These are phyloP conservation scores for Pleurotus giganteus DNA, from an alignment of 768 basidiomycete species.

Conservation along the genomic window DNA sequence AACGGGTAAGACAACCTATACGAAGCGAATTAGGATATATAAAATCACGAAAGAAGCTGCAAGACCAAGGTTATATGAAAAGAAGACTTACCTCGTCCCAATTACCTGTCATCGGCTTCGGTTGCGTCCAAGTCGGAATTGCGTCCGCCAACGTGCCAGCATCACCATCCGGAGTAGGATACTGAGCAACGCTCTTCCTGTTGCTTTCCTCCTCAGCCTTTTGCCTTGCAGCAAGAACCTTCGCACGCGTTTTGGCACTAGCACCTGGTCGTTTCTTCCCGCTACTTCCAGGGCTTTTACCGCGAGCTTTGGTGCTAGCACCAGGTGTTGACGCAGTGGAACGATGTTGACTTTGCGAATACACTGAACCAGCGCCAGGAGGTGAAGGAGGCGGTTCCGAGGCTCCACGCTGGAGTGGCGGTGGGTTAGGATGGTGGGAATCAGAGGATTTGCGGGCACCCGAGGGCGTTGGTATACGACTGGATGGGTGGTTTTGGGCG, in stretches of 20 bases:
- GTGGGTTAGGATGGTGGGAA: constrained; percentile 44
- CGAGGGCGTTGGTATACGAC: constrained; percentile 38
- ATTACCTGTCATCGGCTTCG: constrained; percentile 62
- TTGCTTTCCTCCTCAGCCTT: constrained; percentile 41
- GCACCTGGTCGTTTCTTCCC: constrained; percentile 30
- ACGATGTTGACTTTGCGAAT: constrained; percentile 26
- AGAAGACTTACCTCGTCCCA: constrained; percentile 74
- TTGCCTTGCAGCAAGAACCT: constrained; percentile 22
- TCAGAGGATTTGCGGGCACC: constrained; percentile 43
- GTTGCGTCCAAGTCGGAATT: constrained; percentile 82
- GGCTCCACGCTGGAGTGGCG: constrained; percentile 29
- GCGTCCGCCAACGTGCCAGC: constrained; percentile 65
- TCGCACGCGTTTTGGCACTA: constrained; percentile 36
- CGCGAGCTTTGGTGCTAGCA: constrained; percentile 19
- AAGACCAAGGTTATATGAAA: neutral
- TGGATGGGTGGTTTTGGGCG: constrained; percentile 26
- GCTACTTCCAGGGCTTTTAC: constrained; percentile 20
- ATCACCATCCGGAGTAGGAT: constrained; percentile 58
- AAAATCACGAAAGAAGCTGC: constrained; percentile 12
- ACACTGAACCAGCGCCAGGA: constrained; percentile 24
- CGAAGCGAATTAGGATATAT: neutral
- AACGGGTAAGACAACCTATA: constrained; percentile 77
- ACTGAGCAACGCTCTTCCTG: constrained; percentile 62
- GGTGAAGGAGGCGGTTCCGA: constrained; percentile 34
- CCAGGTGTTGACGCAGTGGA: constrained; percentile 18